Base-by-base conservation (phyloP, 208 protist species). In the Trypanosomatidae sp. region DNA sequence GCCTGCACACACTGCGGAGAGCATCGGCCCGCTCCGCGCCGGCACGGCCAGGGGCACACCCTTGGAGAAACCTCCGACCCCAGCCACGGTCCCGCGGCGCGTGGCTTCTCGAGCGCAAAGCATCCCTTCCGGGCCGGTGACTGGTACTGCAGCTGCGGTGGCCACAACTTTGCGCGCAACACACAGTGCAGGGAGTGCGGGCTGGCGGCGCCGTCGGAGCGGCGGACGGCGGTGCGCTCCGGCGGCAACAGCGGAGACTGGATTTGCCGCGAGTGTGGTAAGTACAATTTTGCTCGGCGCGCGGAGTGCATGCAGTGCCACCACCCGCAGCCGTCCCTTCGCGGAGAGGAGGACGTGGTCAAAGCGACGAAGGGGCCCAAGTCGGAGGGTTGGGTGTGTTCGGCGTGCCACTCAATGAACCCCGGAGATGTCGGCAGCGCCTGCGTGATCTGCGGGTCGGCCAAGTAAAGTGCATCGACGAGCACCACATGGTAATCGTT, bases 131-230 rank as follows among this genome's bases (percentile, higher is more conserved):
- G 22, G 58, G 64, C 36, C 9, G 87, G 87, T 6, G 89, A 96
- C 70, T 96, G 91, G 90, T 66, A 84, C 39, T 96, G 91, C 72
- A 71, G 46, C 1, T 96, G 91, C 59, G 88, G 90, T 17, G 73
- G 72, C 12, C 86, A 91, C 59, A 96, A 96, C 72, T 94, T 96
- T 67, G 73, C 87, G 0, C 75, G 75, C 41, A 81, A 88, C 33
- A 69, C 66, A 8, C 15, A 25, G 0, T 94, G 89, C 60, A 30
- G 87, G 1, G 68, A 67, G 5, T 94, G 89, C 59, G 22, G 19
- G 22, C 5, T 76, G 13, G 36, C 55, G 17, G 44, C 62, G 0
- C 47, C 64, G 8, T n/a, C 36, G 2, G 2, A 33, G 71, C 60
- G 2, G 28, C 8, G 13, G 5, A 56, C 30, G 50, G 55, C 17